phyloP scores from a whole-genome alignment of 2,329 filamentous ascomycete species.

The Monosporascus ibericus region DNA sequence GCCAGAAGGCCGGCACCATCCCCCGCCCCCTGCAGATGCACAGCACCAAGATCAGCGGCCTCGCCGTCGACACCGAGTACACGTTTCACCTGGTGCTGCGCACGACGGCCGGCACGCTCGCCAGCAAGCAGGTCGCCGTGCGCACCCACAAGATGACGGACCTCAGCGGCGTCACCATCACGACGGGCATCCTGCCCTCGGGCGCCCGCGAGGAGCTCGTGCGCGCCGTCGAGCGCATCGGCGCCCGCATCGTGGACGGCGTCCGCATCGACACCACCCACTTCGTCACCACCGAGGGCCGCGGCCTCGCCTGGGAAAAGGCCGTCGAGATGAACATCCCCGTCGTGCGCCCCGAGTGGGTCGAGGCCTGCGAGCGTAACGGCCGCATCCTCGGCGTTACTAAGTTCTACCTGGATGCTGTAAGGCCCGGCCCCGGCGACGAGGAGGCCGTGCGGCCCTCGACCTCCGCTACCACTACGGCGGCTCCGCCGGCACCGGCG shows the following conservation, averaged over 20 bases:
- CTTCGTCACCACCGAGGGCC: constrained; percentile 92
- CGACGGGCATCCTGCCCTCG: constrained; percentile 76
- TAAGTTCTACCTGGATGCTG: constrained; percentile 90
- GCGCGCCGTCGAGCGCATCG: constrained; percentile 77
- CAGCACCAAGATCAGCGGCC: constrained; percentile 92
- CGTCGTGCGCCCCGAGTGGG: constrained; percentile 93
- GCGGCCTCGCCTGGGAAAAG: constrained; percentile 89
- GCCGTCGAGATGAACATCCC: constrained; percentile 97
- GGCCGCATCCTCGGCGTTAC: constrained; percentile 90
- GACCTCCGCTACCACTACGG: constrained; percentile 11
- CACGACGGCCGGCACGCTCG: constrained; percentile 82
- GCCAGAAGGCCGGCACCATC: constrained; percentile 92
- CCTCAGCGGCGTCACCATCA: constrained; percentile 89
- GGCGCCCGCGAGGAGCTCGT: constrained; percentile 66
- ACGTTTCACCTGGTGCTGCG: constrained; percentile 87
- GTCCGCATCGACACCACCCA: constrained; percentile 97
- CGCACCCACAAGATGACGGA: constrained; percentile 99
- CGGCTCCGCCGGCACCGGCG: constrained; percentile 21
- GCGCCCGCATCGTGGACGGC: constrained; percentile 82
- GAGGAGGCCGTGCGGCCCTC: constrained; percentile 22
- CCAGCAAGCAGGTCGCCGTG: constrained; percentile 76
- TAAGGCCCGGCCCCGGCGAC: constrained; percentile 38
- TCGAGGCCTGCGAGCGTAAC: constrained; percentile 91
- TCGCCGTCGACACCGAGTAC: constrained; percentile 96
- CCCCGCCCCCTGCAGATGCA: constrained; percentile 80